phyloP scores from a whole-genome alignment of 257 asterid genomes.

The Orobanche coerulescens region DNA sequence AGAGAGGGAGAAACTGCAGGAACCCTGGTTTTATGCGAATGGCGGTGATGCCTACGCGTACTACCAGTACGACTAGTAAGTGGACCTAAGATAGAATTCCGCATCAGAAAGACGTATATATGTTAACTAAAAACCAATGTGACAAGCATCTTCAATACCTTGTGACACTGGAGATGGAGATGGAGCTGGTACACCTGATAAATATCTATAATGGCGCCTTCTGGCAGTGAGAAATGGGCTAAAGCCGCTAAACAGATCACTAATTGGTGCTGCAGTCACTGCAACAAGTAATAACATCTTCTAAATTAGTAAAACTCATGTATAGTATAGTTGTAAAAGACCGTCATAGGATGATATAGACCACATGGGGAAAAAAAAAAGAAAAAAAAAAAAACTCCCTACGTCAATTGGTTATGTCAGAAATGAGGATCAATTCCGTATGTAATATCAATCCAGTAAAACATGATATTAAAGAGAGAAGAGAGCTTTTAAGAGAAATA shows the following conservation, averaged over 20 bases:
- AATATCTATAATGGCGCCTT: slow-evolving; percentile 34
- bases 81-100: slow-evolving; percentile 38
- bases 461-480: not conserved
- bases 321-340: not conserved
- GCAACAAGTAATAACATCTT: slow-evolving; percentile 22
- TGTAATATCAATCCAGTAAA: not conserved
- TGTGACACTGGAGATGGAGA: slow-evolving; percentile 47
- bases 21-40: slow-evolving; percentile 31
- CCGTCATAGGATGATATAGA: not conserved
- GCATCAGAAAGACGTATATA: slow-evolving; percentile 23
- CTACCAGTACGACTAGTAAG: slow-evolving; percentile 38
- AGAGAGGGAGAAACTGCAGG: slow-evolving; percentile 71
- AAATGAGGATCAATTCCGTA: too few species aligned
- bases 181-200: slow-evolving; percentile 49
- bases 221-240: slow-evolving; percentile 31
- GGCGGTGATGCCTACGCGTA: slow-evolving; percentile 41
- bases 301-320: not conserved
- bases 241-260: slow-evolving; percentile 36
- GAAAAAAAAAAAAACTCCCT: too few species aligned
- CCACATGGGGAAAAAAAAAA: slow-evolving; percentile 8
- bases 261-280: slow-evolving; percentile 38
- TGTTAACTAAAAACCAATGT: not conserved
- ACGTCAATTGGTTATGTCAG: too few species aligned
- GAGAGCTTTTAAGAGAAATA: not conserved
- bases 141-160: slow-evolving; percentile 36